Evolutionary conservation across 306 rosid species (phyloP), one percentile per base, ranked within the genome.

Genomic region (Vicia sativa): DNA sequence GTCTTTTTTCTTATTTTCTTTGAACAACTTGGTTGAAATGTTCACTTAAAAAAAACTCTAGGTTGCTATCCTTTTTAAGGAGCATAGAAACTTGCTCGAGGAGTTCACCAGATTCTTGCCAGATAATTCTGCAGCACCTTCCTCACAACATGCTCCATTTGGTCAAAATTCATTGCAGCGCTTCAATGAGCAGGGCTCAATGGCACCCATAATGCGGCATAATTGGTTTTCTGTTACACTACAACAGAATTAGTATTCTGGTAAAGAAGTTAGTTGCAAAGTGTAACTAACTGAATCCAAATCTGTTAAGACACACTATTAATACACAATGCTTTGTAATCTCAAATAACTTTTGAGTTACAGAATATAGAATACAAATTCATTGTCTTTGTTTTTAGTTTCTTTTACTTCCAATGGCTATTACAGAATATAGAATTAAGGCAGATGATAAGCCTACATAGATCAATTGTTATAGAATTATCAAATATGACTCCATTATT

Each of bases 71-170:
- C 89, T 95, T 57, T 87, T 95, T 62, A 81, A 84, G 73, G 87
- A 85, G 38, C 97, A 95, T 65, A 80, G 77, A 10, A 97, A 95
- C 74, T 85, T 95, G 76, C 92, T 95, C 13, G 87, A 82, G 6
- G 99, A 95, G 79, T 95, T 95, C 79, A 86, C 89, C 41, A 89
- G 92, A 82, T 95, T 95, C 83, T 75, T 95, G 37, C 99, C 99
- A 16, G 92, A 95, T 80, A 67, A 85, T 11, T 87, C 95, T 64
- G 89, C 86, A 69, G 73, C 95, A 64, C 78, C 87, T 69, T 80
- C 96, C 41, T 52, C 87, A 35, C 97, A 85, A 61, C 84, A 78
- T 37, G 73, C 78, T 57, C 81, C 81, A 52, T 86, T 52, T 68
- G 77, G 74, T 71, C 84, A 85, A 52, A 83, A 61, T 79, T 75